Base-by-base conservation (phyloP, 2,329 filamentous ascomycete genomes). In the Xylaria sp. region DNA sequence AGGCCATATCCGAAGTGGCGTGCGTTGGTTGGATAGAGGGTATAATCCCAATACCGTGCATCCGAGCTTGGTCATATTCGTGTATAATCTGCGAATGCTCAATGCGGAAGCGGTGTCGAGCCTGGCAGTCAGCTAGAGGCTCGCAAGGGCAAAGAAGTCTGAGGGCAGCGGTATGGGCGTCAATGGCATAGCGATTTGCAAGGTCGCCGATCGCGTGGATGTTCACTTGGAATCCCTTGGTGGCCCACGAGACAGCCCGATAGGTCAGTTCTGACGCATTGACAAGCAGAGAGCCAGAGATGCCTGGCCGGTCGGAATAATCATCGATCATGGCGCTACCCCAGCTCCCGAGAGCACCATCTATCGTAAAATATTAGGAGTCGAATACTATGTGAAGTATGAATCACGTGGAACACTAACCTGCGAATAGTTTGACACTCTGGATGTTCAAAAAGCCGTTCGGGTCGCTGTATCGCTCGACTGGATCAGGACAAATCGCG, bases 71-170 rank as follows among this genome's bases (percentile, higher is more conserved):
- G 73, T 91, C 88, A 59, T 80, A 78, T 3, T 86, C 85, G 69
- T 89, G 85, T 61, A 91, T 86, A 67, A 91, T 90, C 68, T 91
- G 89, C 0, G 87, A 76, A 75, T 91, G 89, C 71, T 91, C 89
- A 69, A 91, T 87, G 65, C 88, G 85, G 76, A 90, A 86, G 33
- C 88, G 84, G 60, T 80, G 78, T 7, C 72, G 71, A n/a, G 77
- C 67, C 67, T 88, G 85, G 69, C 87, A 88, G 27, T 76, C 70
- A 9, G 78, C 71, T n/a, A 81, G 75, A 23, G 73, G 65, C 49
- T 73, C 59, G 48, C 71, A 64, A 13, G 82, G 80, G 63, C 88
- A 90, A 17, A 84, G 70, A 19, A 78, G 70, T n/a, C 77, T 73
- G 4, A 90, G 79, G 9, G 85, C 84, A 6, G 79, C 77, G 47